Base-by-base conservation (phyloP, 2,329 filamentous ascomycete genomes). In the Neofusicoccum sp. region DNA sequence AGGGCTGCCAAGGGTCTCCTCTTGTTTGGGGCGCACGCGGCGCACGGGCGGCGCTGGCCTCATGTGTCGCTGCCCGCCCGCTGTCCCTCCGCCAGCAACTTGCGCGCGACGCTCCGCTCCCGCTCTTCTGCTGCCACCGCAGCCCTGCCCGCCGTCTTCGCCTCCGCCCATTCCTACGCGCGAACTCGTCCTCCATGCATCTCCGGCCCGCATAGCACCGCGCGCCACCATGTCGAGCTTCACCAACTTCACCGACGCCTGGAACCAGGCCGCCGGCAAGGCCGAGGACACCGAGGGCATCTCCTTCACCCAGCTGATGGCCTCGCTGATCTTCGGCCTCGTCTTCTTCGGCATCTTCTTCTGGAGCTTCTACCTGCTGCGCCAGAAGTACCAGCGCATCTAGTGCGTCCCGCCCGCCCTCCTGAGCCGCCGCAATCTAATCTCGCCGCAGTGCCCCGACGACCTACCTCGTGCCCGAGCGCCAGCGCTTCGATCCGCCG, bases 391-490 rank as follows among this genome's bases (percentile, higher is more conserved):
- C 36, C 86, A 87, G 2, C 84, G 91, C 64, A 96, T 96, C 63
- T 96, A 93, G 89, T 92, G 77, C 70, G 87, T 78, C 9, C 8
- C 8, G 53, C 36, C 44, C 3, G 14, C 28, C 20, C 64, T 44
- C 45, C 24, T 9, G 14, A 24, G 63, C 43, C 31, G 47, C n/a
- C 49, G 58, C 30, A 24, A 28, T 60, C 51, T 61, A 48, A 51
- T 53, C 48, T 34, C 40, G 56, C 26, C 41, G 30, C 63, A 91
- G 88, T 70, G 90, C 91, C 78, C 89, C 91, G 1, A 87, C 91
- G 73, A 93, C 91, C 4, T 96, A 91, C 67, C 84, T 96, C 1
- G 92, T 96, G 0, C 89, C 91, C 6, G 89, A 95, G 75, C 86
- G 89, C 70, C 90, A 96, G 77, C 86, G 91, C 67, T 92, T 90